A percentile compares a stretch with the other conserved stretches of the same genome.
Conservation (phyloP, 129 eudicot species). For the Solidago caesia region DNA sequence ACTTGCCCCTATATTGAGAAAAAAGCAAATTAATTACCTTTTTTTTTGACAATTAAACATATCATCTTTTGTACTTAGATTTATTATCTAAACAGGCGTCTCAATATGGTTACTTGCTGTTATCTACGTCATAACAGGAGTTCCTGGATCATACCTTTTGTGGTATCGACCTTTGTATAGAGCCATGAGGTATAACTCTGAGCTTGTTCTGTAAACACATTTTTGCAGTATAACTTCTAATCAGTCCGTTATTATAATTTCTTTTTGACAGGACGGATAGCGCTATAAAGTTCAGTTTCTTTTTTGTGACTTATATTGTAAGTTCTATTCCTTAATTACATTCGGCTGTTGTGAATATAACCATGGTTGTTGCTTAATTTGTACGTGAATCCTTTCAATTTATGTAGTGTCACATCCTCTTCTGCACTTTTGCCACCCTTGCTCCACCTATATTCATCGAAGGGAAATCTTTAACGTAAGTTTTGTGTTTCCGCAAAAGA, state of each 20-base stretch:
- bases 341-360: background rate
- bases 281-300: conserved; percentile 71
- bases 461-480: conserved; percentile 80
- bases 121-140: conserved; percentile 73
- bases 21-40: no score
- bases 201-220: conserved; percentile 7
- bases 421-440: conserved; percentile 68
- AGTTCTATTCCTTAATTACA: conserved; percentile 11
- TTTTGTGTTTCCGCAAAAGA: conserved; percentile 8
- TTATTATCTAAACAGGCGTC: conserved; percentile 44
- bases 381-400: conserved; percentile 17
- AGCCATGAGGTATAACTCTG: conserved; percentile 74
- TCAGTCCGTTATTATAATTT: conserved; percentile 1
- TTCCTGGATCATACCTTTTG: conserved; percentile 82
- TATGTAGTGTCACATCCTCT: conserved; percentile 63
- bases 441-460: conserved; percentile 85
- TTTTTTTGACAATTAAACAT: background rate
- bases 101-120: conserved; percentile 80
- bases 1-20: no score
- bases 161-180: conserved; percentile 97
- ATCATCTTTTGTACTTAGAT: background rate
- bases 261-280: conserved; percentile 63
- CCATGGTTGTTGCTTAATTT: background rate
- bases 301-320: conserved; percentile 65
- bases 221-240: background rate